These are phyloP conservation scores for Penicillium sp. DNA, from an alignment of 2,329 filamentous ascomycete species.

Conservation along the genomic window DNA sequence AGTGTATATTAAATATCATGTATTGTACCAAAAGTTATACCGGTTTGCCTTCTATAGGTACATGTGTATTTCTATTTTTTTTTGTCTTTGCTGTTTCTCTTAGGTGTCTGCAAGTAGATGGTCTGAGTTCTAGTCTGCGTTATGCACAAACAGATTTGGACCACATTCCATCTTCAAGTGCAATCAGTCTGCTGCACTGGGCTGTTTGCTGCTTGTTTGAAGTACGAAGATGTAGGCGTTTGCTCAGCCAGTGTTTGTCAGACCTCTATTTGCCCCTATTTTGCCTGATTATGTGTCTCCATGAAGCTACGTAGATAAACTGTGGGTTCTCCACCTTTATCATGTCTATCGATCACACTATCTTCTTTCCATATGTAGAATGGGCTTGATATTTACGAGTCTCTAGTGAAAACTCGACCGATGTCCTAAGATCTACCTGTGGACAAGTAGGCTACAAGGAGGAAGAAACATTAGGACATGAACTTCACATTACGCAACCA, in stretches of 20 bases:
- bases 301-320: too few species aligned
- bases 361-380: background rate
- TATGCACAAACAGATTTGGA: background rate
- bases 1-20: background rate
- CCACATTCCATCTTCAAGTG: background rate
- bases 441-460: background rate
- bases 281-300: background rate
- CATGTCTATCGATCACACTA: too few species aligned
- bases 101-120: background rate
- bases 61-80: too few species aligned
- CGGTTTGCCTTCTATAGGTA: background rate
- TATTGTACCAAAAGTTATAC: background rate
- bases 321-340: too few species aligned
- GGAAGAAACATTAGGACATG: conserved; percentile 8
- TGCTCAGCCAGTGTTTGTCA: background rate
- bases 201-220: background rate
- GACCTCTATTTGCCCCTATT: background rate
- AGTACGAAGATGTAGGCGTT: background rate
- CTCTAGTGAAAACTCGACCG: background rate
- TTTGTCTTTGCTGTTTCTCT: background rate
- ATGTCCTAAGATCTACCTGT: background rate
- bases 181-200: too few species aligned
- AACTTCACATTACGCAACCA: conserved; percentile 14
- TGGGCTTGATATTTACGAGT: background rate
- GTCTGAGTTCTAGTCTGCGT: background rate